Base-by-base conservation (phyloP, 768 basidiomycete genomes). In the Hemileccinum impolitum region DNA sequence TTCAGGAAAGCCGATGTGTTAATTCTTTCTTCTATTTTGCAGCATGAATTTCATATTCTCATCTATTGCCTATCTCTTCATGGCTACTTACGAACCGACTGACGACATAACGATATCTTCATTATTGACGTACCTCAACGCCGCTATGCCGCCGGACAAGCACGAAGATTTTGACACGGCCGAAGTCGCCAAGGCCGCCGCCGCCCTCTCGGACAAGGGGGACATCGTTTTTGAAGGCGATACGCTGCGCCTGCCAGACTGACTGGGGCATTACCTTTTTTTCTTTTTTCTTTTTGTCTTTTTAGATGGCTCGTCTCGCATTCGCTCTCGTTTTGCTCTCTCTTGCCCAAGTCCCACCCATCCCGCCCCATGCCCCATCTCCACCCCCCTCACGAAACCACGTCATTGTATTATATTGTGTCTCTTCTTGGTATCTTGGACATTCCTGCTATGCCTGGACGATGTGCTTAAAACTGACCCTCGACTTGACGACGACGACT, bases 161-260 rank as follows among this genome's bases (percentile, higher is more conserved):
- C 81, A 87, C 60, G 87, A 89, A 69, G 87, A 90, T 54, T 90
- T 87, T 53, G 87, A 90, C 64, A 87, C 85, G 12, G 74, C 75
- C 2, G 87, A 90, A 67, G 85, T 90, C 15, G 75, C 75, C 6
- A 72, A 73, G 41, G 74, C 74, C 4, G 76, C 76, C 13, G 76
- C 70, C 1, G 56, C 63, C 12, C 56, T 81, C 42, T 71, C 75
- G 34, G 79, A 78, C 25, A 69, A 70, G 49, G 78, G 79, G 0
- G 65, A 72, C 34, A 67, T 82, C 8, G 55, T 73, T 23, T 72
- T 81, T 39, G 77, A 80, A 59, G 81, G 80, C 6, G 81, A 83
- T 31, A 69, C 62, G 23, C 52, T 67, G 6, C 66, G 66, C 52
- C 64, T 67, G 36, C 51, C 56, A 8, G 57, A 58, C 18, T 67